Conservation (phyloP, 805 yeast species). For the Saturnispora serradocipensis region DNA sequence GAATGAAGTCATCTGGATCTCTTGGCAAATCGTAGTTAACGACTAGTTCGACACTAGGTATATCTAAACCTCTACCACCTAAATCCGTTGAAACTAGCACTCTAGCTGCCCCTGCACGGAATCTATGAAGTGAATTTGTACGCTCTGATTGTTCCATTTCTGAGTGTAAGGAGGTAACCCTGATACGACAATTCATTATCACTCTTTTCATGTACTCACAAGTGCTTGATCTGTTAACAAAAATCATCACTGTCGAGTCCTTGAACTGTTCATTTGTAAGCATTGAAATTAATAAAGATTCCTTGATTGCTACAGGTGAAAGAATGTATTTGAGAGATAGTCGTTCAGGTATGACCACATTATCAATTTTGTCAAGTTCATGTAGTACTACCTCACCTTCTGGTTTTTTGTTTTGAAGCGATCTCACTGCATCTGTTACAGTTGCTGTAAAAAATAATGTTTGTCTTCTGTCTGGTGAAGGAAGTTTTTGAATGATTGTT, state of each 20-base stretch:
- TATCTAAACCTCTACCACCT: constrained; percentile 85
- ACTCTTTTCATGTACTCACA: constrained; percentile 84
- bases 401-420: constrained; percentile 48
- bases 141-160: constrained; percentile 92
- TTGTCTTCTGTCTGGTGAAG: constrained; percentile 66
- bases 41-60: constrained; percentile 70
- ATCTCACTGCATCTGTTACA: constrained; percentile 82
- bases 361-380: constrained; percentile 65
- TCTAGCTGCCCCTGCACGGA: constrained; percentile 90
- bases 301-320: constrained; percentile 83
- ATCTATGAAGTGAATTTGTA: constrained; percentile 82
- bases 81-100: constrained; percentile 91
- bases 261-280: constrained; percentile 53
- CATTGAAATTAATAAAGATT: constrained; percentile 70
- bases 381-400: constrained; percentile 56
- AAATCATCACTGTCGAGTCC: constrained; percentile 69
- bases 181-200: constrained; percentile 58
- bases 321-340: constrained; percentile 58
- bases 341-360: constrained; percentile 73
- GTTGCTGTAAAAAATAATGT: constrained; percentile 93
- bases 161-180: constrained; percentile 87
- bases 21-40: constrained; percentile 75
- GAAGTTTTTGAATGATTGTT: constrained; percentile 62
- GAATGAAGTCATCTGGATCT: constrained; percentile 76
- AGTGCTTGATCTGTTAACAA: constrained; percentile 82